phyloP scores from a whole-genome alignment of 2,329 filamentous ascomycete genomes.

The Trichophyton simii region DNA sequence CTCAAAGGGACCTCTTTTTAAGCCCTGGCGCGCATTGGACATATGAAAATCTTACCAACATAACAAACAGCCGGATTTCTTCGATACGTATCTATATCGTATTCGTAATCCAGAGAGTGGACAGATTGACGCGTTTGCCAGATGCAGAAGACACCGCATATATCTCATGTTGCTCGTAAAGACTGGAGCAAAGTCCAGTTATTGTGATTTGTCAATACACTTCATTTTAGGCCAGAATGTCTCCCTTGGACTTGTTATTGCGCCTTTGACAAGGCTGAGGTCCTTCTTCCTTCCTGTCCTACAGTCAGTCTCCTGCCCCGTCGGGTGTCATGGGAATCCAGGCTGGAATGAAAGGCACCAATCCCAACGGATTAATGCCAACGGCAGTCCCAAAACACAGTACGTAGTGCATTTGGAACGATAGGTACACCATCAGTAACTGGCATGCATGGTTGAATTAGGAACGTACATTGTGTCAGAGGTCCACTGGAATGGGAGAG shows the following conservation, averaged over 20 bases:
- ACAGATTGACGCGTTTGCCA: not conserved
- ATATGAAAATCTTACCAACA: not conserved
- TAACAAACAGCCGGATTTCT: not conserved
- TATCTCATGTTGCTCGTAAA: not conserved
- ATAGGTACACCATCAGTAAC: too few species aligned
- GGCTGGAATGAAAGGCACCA: constrained; percentile 1
- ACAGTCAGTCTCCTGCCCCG: not conserved
- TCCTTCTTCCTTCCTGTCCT: not conserved
- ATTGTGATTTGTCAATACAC: not conserved
- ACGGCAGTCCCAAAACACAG: not conserved
- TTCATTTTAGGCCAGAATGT: not conserved
- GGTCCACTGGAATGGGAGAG: not conserved
- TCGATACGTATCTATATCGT: not conserved
- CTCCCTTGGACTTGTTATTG: not conserved
- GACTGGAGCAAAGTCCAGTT: not conserved
- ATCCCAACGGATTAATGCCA: not conserved
- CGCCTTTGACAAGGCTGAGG: not conserved
- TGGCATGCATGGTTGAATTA: not conserved
- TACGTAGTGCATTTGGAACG: not conserved
- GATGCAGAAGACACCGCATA: not conserved
- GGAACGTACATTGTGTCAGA: not conserved
- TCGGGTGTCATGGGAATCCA: not conserved
- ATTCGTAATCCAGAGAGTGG: not conserved
- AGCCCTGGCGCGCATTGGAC: too few species aligned
- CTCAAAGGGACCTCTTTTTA: not conserved